These are phyloP conservation scores for Skeletonema marinoi DNA, from an alignment of 108 stramenopile genomes.

Conservation along the genomic window DNA sequence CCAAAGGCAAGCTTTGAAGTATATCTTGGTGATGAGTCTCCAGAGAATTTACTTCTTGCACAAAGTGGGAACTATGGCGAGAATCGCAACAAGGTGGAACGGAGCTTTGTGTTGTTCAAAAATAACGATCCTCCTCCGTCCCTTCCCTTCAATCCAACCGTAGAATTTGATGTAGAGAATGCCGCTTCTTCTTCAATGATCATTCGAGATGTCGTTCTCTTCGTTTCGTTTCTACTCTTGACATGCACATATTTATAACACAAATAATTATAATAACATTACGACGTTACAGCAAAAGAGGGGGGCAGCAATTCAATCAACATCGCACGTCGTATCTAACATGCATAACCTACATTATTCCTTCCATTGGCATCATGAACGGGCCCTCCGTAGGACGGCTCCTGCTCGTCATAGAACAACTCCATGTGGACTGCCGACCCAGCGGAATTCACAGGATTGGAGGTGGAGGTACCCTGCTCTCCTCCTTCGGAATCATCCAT, in stretches of 20 bases:
- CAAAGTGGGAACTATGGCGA: constrained; percentile 41
- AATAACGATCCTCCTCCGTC: not conserved
- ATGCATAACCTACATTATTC: constrained; percentile 4
- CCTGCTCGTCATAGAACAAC: constrained; percentile 24
- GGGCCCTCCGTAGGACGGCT: not conserved
- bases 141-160: not conserved
- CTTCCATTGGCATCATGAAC: not conserved
- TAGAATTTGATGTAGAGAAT: not conserved
- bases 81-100: constrained; percentile 19
- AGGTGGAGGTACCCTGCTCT: not conserved
- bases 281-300: not conserved
- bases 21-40: constrained; percentile 25
- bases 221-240: not conserved
- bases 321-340: not conserved
- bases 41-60: constrained; percentile 30
- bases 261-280: not conserved
- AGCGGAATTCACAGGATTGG: not conserved
- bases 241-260: not conserved
- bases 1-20: constrained; percentile 38
- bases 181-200: not conserved
- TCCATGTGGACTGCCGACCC: constrained; percentile 36
- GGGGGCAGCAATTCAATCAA: not conserved
- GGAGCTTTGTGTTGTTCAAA: constrained; percentile 42
- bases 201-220: not conserved
- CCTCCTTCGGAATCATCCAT: constrained; percentile 7